A percentile compares a stretch with the other conserved stretches of the same genome.
phyloP scores from a whole-genome alignment of 2,329 filamentous ascomycete genomes.

The Fusarium musae region DNA sequence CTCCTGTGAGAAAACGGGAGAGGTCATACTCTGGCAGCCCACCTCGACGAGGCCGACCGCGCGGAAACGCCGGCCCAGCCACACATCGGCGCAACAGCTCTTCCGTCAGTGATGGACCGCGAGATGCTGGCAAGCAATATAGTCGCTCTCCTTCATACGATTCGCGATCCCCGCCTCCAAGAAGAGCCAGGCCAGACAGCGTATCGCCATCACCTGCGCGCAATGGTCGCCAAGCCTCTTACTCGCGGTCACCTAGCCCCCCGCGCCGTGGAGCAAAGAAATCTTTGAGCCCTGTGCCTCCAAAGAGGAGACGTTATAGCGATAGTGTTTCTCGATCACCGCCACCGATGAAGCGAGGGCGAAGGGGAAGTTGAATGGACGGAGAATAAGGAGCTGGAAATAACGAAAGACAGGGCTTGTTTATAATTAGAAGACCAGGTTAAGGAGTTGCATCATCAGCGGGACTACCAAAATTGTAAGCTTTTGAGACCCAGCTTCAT shows the following conservation, averaged over 20 bases:
- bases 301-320: slow-evolving; percentile 48
- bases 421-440: slow-evolving; percentile 29
- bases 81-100: slow-evolving; percentile 49
- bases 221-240: slow-evolving; percentile 39
- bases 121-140: slow-evolving; percentile 38
- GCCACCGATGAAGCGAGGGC: slow-evolving; percentile 48
- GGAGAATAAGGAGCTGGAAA: not conserved
- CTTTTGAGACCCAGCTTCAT: slow-evolving; percentile 20
- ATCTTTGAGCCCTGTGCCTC: slow-evolving; percentile 43
- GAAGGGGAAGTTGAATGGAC: slow-evolving; percentile 41
- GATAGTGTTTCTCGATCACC: slow-evolving; percentile 48
- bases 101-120: slow-evolving; percentile 46
- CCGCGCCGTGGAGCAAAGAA: slow-evolving; percentile 29
- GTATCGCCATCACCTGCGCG: slow-evolving; percentile 33
- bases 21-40: slow-evolving; percentile 38
- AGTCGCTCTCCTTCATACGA: slow-evolving; percentile 49
- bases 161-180: slow-evolving; percentile 45
- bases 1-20: slow-evolving; percentile 37
- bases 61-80: slow-evolving; percentile 28
- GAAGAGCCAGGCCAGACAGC: slow-evolving; percentile 33
- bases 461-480: slow-evolving; percentile 39
- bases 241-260: slow-evolving; percentile 42
- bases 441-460: slow-evolving; percentile 38
- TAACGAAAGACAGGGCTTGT: slow-evolving; percentile 19
- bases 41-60: slow-evolving; percentile 38